Percentiles rank a stretch among this genome's conserved stretches.
These are phyloP conservation scores for Cordyceps tenuipes DNA, from an alignment of 2,329 filamentous ascomycete species.

Conservation along the genomic window DNA sequence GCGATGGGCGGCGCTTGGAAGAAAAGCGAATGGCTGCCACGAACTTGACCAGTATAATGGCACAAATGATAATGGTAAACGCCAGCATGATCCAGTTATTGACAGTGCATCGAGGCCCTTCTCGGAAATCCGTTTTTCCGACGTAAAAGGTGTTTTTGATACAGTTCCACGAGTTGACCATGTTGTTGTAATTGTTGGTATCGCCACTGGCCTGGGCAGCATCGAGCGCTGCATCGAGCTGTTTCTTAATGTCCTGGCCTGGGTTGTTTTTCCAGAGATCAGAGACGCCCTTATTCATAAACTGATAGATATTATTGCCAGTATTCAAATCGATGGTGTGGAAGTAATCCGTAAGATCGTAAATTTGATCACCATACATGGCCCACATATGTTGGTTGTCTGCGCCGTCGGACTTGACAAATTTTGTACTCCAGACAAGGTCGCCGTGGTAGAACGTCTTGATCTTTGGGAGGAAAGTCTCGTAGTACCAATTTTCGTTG, in stretches of 20 bases:
- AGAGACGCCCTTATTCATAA: slow-evolving; percentile 61
- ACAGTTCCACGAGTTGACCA: slow-evolving; percentile 66
- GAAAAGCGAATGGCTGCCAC: slow-evolving; percentile 87
- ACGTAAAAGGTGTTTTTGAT: slow-evolving; percentile 76
- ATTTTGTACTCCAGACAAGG: slow-evolving; percentile 59
- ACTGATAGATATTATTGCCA: slow-evolving; percentile 51
- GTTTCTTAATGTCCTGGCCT: slow-evolving; percentile 66
- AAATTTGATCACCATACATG: slow-evolving; percentile 66
- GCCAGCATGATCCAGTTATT: slow-evolving; percentile 87
- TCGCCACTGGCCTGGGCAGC: slow-evolving; percentile 40
- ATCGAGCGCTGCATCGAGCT: slow-evolving; percentile 49
- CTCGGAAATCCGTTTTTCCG: slow-evolving; percentile 78
- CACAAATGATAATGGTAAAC: slow-evolving; percentile 76
- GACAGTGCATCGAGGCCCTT: slow-evolving; percentile 65
- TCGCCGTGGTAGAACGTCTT: slow-evolving; percentile 81
- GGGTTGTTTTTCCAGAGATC: slow-evolving; percentile 65
- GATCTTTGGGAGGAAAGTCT: slow-evolving; percentile 68
- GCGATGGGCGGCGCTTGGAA: slow-evolving; percentile 77
- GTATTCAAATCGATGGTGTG: slow-evolving; percentile 57
- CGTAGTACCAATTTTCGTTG: slow-evolving; percentile 66
- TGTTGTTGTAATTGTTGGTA: slow-evolving; percentile 37
- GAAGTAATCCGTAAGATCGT: slow-evolving; percentile 90
- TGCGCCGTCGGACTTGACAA: slow-evolving; percentile 57
- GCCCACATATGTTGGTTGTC: slow-evolving; percentile 68
- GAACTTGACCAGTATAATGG: slow-evolving; percentile 81